Evolutionary conservation across 805 yeast species (phyloP), one percentile per base, ranked within the genome.

Genomic region (Pichia heedii): DNA sequence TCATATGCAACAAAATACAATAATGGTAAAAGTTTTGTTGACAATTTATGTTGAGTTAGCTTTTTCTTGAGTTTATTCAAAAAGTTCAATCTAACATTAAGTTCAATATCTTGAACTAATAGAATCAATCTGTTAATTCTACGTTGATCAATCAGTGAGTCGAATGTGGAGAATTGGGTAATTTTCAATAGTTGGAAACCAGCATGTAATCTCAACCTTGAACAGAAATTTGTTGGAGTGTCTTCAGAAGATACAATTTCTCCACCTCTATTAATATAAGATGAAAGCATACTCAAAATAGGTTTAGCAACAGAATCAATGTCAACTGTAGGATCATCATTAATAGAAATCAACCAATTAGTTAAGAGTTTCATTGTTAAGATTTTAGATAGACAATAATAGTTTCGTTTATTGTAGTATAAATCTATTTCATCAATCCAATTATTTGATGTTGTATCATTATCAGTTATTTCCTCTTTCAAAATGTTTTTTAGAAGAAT

Each of bases 1-100:
- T 88, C 97, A 54, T 76, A 79, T 0, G 93, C 95, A 52, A 74
- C 68, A 56, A 84, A 81, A 56, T 82, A 85, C 0, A 84, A 65
- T 20, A 85, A 57, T 0, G 87, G 80, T 36, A 83, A 54, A 53
- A 79, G 86, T 47, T 77, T 71, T 43, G 79, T 80, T 0, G 94
- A 77, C 3, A 87, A 69, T 10, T 57, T 49, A 40, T 71, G 77
- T 22, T 63, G 60, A 22, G 79, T 70, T 39, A 84, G 61, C 42
- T 68, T 67, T 30, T 69, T 68, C 46, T 79, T 75, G 47, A 85
- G 52, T 30, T 67, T 66, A 24, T 62, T 62, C 32, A 80, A 58
- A 48, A 84, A 79, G 4, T 51, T 53, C 6, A 55, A 52, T 40
- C 96, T 72, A 2, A 84, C 85, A 20, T 72, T 57, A 10, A 68